phyloP scores from a whole-genome alignment of 805 yeast species.

The Yarrowia sp. region DNA sequence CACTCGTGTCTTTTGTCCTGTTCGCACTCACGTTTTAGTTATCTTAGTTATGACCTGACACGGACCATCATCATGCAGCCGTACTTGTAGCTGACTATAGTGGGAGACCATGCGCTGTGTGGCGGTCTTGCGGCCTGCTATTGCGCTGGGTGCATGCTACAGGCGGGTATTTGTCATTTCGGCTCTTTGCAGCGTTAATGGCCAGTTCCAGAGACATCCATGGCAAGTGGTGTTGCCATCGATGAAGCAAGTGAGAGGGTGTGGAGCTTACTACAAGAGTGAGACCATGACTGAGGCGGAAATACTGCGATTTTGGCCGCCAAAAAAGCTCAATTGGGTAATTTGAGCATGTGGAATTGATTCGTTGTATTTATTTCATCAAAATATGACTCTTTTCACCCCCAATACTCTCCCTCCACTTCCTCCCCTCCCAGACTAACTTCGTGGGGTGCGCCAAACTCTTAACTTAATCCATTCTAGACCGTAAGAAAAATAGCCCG shows the following conservation, averaged over 20 bases:
- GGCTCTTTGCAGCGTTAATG: not conserved
- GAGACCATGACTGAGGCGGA: not conserved
- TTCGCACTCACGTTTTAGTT: too few relatives aligned
- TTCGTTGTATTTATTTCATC: not conserved
- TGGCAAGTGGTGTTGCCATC: too few relatives aligned
- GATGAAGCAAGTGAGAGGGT: too few relatives aligned
- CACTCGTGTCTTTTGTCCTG: not conserved
- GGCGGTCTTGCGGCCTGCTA: too few relatives aligned
- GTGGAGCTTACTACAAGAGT: not conserved
- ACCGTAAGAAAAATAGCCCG: constrained; percentile 10
- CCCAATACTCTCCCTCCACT: not conserved
- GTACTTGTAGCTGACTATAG: too few relatives aligned
- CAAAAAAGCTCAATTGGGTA: constrained; percentile 1
- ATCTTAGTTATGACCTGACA: constrained; percentile 1
- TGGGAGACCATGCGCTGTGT: too few relatives aligned
- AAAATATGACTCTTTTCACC: not conserved
- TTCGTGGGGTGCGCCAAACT: constrained; percentile 33
- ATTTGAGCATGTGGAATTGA: not conserved
- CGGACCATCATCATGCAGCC: not conserved
- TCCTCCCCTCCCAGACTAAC: not conserved
- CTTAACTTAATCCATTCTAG: constrained; percentile 31
- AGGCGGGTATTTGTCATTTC: constrained; percentile 2
- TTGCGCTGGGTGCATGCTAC: not conserved
- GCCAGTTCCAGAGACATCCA: too few relatives aligned
- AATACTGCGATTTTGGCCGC: not conserved